Evolutionary conservation across 441 rosid species (phyloP).

Genomic region (Brassica balearica): DNA sequence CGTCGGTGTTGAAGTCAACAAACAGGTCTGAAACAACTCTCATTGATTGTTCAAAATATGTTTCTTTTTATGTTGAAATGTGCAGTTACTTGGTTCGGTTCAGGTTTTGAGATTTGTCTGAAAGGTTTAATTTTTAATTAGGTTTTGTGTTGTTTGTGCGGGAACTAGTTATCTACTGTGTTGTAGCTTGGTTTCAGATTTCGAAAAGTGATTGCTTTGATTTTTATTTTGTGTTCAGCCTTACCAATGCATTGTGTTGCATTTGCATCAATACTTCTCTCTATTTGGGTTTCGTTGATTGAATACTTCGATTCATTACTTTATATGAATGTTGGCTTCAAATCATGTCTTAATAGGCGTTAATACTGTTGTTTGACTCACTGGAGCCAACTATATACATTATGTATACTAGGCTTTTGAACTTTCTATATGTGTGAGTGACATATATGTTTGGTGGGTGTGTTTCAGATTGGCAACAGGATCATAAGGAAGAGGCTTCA

Average conservation of each 20-base stretch:
- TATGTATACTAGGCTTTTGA: neutral
- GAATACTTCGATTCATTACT: neutral
- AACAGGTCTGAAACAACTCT: slow-evolving; percentile 54
- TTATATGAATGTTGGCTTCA: neutral
- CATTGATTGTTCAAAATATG: neutral
- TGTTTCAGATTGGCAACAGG: slow-evolving; percentile 71
- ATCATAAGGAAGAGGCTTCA: slow-evolving; percentile 90
- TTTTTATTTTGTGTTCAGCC: too few relatives aligned
- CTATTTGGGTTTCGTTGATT: neutral
- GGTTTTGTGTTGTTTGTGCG: too few relatives aligned
- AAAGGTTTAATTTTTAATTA: neutral
- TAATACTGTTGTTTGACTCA: too few relatives aligned
- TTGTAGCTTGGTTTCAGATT: neutral
- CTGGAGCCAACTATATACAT: too few relatives aligned
- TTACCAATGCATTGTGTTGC: neutral
- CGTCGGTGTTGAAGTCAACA: slow-evolving; percentile 86
- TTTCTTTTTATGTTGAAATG: neutral
- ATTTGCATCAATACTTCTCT: neutral
- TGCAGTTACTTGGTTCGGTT: neutral
- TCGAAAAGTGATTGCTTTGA: neutral
- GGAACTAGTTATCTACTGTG: neutral
- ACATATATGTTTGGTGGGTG: neutral
- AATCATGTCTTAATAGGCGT: too few relatives aligned
- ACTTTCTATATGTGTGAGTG: neutral
- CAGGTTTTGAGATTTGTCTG: neutral